Conservation (phyloP, 768 basidiomycete genomes). For the Chalciporus sphaerocephalus region DNA sequence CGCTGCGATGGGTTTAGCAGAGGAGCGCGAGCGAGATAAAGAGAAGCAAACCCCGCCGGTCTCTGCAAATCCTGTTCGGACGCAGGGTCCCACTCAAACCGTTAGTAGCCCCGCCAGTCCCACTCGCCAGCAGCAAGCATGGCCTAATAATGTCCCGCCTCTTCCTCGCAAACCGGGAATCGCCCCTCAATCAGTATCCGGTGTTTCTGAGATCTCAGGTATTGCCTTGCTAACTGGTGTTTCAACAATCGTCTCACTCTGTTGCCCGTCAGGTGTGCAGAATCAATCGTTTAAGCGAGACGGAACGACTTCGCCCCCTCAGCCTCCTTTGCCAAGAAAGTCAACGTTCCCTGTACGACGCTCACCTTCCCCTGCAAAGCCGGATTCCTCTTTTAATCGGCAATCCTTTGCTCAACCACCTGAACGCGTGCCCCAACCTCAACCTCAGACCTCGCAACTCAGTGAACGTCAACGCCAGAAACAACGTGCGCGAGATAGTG, state of each 20-base stretch:
- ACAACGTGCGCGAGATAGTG: constrained; percentile 16
- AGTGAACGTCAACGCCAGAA: constrained; percentile 26
- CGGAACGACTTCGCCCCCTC: constrained; percentile 8
- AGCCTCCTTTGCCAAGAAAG: constrained; percentile 21
- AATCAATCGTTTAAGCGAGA: constrained; percentile 10
- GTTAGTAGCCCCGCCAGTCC: constrained; percentile 9
- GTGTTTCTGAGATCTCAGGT: constrained; percentile 9
- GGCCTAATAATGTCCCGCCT: constrained; percentile 25
- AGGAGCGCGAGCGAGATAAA: constrained; percentile 18
- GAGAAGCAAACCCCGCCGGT: constrained; percentile 11
- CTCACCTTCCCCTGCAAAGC: constrained; percentile 20
- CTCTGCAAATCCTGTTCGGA: neutral
- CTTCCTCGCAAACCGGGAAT: constrained; percentile 26
- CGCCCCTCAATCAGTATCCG: constrained; percentile 11
- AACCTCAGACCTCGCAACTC: constrained; percentile 12
- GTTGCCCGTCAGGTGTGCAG: neutral
- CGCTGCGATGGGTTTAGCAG: constrained; percentile 25
- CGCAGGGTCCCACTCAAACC: constrained; percentile 15
- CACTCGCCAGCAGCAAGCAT: constrained; percentile 18
- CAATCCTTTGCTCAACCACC: constrained; percentile 11
- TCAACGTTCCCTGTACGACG: constrained; percentile 14
- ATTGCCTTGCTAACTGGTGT: neutral
- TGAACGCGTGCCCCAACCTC: constrained; percentile 7
- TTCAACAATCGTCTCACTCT: constrained; percentile 6
- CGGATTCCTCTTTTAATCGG: constrained; percentile 20